Conservation (phyloP, 352 stramenopile species). For the Blastocystis sp. region DNA sequence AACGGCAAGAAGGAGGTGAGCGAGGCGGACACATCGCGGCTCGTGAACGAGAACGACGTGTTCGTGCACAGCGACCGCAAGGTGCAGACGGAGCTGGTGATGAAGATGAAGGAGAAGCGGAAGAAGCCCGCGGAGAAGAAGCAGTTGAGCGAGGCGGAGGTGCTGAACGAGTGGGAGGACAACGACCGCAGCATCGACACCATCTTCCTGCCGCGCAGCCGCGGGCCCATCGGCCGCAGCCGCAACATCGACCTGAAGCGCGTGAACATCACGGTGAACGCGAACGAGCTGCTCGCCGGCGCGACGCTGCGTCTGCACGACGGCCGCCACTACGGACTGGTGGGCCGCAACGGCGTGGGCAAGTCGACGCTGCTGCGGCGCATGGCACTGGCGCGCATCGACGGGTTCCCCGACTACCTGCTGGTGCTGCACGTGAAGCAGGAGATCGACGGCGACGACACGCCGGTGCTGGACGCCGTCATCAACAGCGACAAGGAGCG, state of each 20-base stretch:
- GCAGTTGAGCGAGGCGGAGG: slow-evolving; percentile 1
- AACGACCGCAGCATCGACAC: slow-evolving; percentile 61
- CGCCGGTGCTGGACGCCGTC: slow-evolving; percentile 31
- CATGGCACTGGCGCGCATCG: slow-evolving; percentile 70
- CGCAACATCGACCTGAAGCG: slow-evolving; percentile 63
- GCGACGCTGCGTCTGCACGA: slow-evolving; percentile 64
- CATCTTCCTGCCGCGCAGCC: slow-evolving; percentile 64
- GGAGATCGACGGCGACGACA: slow-evolving; percentile 33
- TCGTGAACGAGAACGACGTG: slow-evolving; percentile 12
- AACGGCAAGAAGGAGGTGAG: slow-evolving; percentile 38
- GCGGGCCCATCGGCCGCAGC: slow-evolving; percentile 39
- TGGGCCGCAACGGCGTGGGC: slow-evolving; percentile 78
- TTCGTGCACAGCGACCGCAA: slow-evolving; percentile 33
- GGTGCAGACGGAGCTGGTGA: not conserved
- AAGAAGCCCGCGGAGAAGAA: slow-evolving; percentile 58
- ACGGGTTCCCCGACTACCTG: slow-evolving; percentile 66
- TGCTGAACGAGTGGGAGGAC: slow-evolving; percentile 55
- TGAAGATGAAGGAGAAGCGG: slow-evolving; percentile 49
- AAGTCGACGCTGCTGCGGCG: slow-evolving; percentile 77
- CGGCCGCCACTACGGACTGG: slow-evolving; percentile 72
- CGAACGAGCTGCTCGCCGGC: slow-evolving; percentile 43
- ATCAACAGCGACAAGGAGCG: slow-evolving; percentile 63
- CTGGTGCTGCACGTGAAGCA: slow-evolving; percentile 66
- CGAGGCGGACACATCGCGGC: slow-evolving; percentile 31
- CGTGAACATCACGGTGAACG: slow-evolving; percentile 58